Percentiles rank a stretch among this genome's conserved stretches.
Conservation (phyloP, 805 yeast species). For the Brettanomyces naardenensis region DNA sequence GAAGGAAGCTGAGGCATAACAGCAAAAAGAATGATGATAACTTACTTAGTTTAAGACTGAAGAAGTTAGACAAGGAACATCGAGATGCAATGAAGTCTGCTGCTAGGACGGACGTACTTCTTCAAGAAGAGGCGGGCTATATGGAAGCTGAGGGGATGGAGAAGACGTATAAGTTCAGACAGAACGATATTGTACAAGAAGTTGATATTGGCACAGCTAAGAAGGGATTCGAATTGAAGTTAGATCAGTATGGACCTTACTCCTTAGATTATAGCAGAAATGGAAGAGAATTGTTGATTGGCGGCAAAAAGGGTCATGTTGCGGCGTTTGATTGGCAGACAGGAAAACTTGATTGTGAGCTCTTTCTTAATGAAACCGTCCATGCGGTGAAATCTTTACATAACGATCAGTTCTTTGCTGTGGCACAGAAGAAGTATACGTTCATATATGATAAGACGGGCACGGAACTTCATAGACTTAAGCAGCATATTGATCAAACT, state of each 20-base stretch:
- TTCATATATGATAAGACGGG: conserved; percentile 90
- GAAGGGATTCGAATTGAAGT: conserved; percentile 65
- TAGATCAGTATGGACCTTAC: conserved; percentile 84
- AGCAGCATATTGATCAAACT: conserved; percentile 83
- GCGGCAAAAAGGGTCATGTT: conserved; percentile 90
- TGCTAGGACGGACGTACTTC: conserved; percentile 75
- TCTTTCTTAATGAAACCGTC: conserved; percentile 82
- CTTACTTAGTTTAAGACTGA: conserved; percentile 53
- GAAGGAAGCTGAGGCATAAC: background rate
- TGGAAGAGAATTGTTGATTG: conserved; percentile 78
- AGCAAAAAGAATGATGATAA: background rate
- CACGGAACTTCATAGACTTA: conserved; percentile 82
- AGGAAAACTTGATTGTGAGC: conserved; percentile 74
- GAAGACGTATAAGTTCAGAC: conserved; percentile 77
- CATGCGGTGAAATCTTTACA: conserved; percentile 86
- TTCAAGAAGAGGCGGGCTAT: conserved; percentile 79
- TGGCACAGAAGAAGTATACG: conserved; percentile 91
- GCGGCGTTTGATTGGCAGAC: conserved; percentile 95
- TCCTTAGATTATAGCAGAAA: conserved; percentile 72
- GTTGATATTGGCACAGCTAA: conserved; percentile 73
- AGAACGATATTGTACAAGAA: conserved; percentile 63
- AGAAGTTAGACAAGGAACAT: conserved; percentile 62
- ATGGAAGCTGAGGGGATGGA: conserved; percentile 96
- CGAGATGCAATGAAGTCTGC: conserved; percentile 77
- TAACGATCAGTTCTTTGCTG: conserved; percentile 90